phyloP scores from a whole-genome alignment of 306 rosid species.

The Medicago ruthenica region DNA sequence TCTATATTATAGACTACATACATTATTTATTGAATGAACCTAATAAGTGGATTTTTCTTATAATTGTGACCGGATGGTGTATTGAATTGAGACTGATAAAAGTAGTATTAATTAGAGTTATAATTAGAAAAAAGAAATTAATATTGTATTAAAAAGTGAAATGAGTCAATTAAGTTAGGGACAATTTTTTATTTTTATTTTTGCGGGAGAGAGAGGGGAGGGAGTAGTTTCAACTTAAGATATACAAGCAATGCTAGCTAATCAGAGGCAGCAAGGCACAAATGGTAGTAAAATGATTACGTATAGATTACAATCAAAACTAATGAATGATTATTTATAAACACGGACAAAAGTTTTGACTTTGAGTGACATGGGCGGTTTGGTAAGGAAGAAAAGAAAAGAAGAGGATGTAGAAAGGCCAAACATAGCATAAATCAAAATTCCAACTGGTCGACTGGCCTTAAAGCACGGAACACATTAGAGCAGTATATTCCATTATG shows the following conservation, averaged over 20 bases:
- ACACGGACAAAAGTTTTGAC: conserved; percentile 55
- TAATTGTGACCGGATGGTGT: no score
- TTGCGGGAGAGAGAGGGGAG: no score
- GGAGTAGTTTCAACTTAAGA: neutral
- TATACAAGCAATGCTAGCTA: conserved; percentile 29
- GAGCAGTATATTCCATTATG: neutral
- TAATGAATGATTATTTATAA: conserved; percentile 24
- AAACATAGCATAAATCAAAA: conserved; percentile 60
- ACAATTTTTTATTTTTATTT: no score
- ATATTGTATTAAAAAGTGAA: no score
- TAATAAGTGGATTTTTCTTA: no score
- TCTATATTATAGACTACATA: no score
- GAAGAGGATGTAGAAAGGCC: conserved; percentile 48
- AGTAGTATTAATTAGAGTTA: no score
- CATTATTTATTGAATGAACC: no score
- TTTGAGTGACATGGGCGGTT: conserved; percentile 58
- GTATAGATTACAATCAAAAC: conserved; percentile 39
- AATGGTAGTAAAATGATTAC: conserved; percentile 45
- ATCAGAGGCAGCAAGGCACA: conserved; percentile 31
- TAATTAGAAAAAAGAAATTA: no score
- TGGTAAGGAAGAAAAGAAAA: conserved; percentile 46
- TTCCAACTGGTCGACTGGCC: conserved; percentile 64
- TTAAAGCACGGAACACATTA: conserved; percentile 69
- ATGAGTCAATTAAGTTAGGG: no score
- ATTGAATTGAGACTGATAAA: no score